Evolutionary conservation across 2,329 filamentous ascomycete species (phyloP), one percentile per base, ranked within the genome.

Genomic region (Fusarium pseudonygamai): DNA sequence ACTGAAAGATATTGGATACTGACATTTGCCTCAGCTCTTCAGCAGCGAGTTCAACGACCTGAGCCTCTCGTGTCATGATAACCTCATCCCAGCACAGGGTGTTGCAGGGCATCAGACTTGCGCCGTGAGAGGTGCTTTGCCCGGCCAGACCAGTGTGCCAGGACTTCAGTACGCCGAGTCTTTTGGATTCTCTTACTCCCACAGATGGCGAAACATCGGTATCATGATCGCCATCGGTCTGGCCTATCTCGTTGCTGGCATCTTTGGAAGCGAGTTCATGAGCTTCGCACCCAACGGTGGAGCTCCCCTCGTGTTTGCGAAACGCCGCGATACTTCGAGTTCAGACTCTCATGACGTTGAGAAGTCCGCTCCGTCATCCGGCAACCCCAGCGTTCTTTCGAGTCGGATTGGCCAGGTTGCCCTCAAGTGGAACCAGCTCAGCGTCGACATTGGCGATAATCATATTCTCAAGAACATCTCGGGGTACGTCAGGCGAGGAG

Each of bases 1-100:
- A 0, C 7, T 11, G 5, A n/a, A 6, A 4, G 3, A 4, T 11
- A 22, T 28, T 2, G 5, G 5, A 18, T 1, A 10, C 49, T 52
- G 1, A 52, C 30, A 8, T 20, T 20, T 36, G 6, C 8, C 6
- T 52, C 18, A 52, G 49, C 32, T 52, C 18, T 52, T 52, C 5
- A 52, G 32, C 22, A 52, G 49, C 49, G 49, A 52, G 32, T 52
- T 52, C 13, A 52, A 9, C 7, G 20, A 15, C 16, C 10, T 52
- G 18, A 12, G 22, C 6, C 32, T 52, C 13, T 52, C 49, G 7
- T 52, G 49, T 9, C 18, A 37, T 15, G 32, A 36, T 16, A 52
- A 22, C 14, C 49, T 52, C 18, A 37, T 52, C 14, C 49, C 49
- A 52, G 32, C n/a, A 15, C 32, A 37, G 13, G 49, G 32, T 16